Percentiles rank a stretch among this genome's conserved stretches.
phyloP scores from a whole-genome alignment of 495 filamentous ascomycete species.

The Terfezia boudieri region DNA sequence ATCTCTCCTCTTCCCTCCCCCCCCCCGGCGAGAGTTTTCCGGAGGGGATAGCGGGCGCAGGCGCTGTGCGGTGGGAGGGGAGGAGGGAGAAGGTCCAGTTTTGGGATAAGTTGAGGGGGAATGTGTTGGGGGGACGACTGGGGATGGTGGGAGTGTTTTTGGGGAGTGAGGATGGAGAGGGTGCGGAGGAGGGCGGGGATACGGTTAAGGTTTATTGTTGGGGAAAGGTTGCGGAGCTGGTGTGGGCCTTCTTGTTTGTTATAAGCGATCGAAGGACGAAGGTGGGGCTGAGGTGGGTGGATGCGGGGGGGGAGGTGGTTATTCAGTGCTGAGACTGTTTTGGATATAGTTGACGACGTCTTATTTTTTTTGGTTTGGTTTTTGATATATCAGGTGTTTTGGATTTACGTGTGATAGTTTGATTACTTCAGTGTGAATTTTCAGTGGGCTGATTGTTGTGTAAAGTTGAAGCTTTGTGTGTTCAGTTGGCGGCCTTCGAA shows the following conservation, averaged over 20 bases:
- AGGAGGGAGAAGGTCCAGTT: background rate
- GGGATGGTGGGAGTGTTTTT: background rate
- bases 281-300: background rate
- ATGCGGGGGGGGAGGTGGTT: background rate
- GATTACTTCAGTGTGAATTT: no score
- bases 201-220: background rate
- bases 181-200: background rate
- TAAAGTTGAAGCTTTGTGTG: no score
- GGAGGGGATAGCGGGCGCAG: no score
- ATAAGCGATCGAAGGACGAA: background rate
- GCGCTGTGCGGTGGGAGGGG: background rate
- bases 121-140: background rate
- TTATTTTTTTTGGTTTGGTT: no score
- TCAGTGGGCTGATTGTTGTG: no score
- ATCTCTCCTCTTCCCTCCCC: background rate
- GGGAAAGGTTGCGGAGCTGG: background rate
- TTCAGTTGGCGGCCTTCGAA: no score
- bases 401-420: no score
- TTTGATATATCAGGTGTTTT: no score
- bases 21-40: no score
- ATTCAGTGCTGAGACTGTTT: background rate
- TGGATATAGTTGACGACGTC: no score
- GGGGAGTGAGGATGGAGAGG: background rate
- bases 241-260: background rate
- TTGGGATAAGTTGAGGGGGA: background rate